These are phyloP conservation scores for Hypomyces rosellus DNA, from an alignment of 2,329 filamentous ascomycete genomes.

Conservation along the genomic window DNA sequence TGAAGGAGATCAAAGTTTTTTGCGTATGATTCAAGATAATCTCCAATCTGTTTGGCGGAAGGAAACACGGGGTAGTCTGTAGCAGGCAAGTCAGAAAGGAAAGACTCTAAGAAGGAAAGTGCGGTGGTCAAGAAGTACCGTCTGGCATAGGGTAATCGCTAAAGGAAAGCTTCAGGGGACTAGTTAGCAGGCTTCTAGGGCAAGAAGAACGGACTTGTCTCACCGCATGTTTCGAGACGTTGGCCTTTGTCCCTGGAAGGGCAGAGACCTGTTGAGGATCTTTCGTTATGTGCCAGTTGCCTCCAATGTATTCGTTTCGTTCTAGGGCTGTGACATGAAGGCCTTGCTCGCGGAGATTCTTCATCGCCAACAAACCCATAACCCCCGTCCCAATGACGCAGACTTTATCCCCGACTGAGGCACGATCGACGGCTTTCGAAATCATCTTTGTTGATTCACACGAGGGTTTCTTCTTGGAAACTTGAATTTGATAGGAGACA, in stretches of 20 bases:
- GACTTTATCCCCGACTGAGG: constrained; percentile 16
- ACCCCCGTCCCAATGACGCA: constrained; percentile 26
- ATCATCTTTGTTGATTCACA: neutral
- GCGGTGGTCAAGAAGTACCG: constrained; percentile 13
- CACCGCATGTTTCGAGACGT: constrained; percentile 26
- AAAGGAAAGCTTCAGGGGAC: constrained; percentile 18
- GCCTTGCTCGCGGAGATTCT: constrained; percentile 38
- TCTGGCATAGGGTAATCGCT: constrained; percentile 30
- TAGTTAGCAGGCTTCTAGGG: no score
- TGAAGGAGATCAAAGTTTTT: constrained; percentile 23
- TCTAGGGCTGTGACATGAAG: constrained; percentile 37
- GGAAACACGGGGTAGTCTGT: constrained; percentile 20
- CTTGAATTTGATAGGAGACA: no score
- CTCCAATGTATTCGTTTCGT: constrained; percentile 32
- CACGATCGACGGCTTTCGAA: neutral
- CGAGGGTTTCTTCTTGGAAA: no score
- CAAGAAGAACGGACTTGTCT: neutral
- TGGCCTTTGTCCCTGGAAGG: constrained; percentile 23
- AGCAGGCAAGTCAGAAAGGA: neutral
- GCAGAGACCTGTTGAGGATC: constrained; percentile 29
- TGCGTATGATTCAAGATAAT: constrained; percentile 27
- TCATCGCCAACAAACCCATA: constrained; percentile 33
- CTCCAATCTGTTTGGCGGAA: constrained; percentile 21
- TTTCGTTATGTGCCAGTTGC: constrained; percentile 35
- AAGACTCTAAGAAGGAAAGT: no score